phyloP scores from a whole-genome alignment of 805 yeast species.

The Wickerhamiella lipophila region DNA sequence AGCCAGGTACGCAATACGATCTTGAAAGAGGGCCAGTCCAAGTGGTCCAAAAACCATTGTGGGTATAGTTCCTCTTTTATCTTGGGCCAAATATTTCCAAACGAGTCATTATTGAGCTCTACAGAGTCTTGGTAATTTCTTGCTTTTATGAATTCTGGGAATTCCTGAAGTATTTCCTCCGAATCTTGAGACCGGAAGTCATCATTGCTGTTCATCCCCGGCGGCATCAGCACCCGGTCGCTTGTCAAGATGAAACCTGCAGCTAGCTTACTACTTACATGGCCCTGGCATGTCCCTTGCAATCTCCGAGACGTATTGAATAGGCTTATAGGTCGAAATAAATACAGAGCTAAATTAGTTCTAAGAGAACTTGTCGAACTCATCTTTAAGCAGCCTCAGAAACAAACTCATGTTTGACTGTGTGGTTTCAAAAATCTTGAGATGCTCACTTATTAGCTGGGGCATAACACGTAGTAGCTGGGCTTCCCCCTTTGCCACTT shows the following conservation, averaged over 20 bases:
- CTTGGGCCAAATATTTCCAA: neutral
- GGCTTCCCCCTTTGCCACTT: conserved; percentile 53
- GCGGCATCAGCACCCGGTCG: neutral
- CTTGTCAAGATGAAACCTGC: neutral
- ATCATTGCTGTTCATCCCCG: neutral
- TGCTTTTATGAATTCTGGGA: neutral
- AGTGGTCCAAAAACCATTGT: conserved; percentile 18
- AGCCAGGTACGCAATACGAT: conserved; percentile 22
- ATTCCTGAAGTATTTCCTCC: neutral
- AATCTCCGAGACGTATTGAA: too few species aligned
- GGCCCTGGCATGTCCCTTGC: too few species aligned
- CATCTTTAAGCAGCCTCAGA: neutral
- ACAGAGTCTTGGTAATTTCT: conserved; percentile 8
- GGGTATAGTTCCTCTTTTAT: conserved; percentile 2
- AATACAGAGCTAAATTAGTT: neutral
- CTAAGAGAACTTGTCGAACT: neutral
- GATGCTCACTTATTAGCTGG: conserved; percentile 17
- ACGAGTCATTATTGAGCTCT: neutral
- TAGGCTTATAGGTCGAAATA: neutral
- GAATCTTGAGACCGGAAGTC: neutral
- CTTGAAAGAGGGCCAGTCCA: conserved; percentile 20
- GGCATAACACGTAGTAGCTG: conserved; percentile 29
- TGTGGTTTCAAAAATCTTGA: conserved; percentile 14
- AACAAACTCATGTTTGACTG: neutral
- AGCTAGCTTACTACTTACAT: neutral